phyloP scores from a whole-genome alignment of 768 basidiomycete genomes.

The Dendrothele bispora region DNA sequence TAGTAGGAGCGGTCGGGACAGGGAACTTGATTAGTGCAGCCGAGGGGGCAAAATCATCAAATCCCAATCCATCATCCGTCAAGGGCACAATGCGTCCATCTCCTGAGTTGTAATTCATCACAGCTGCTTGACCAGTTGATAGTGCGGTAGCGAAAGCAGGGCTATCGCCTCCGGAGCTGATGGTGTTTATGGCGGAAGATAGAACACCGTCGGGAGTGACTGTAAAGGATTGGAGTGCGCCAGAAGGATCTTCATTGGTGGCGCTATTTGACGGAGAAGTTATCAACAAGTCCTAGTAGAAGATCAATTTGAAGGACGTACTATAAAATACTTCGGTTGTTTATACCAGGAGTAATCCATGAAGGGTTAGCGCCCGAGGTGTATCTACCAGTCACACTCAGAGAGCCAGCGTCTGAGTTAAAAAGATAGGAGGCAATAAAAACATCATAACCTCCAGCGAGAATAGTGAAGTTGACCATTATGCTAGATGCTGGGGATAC shows the following conservation, averaged over 20 bases:
- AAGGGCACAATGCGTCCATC: conserved; percentile 36
- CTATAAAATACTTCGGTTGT: conserved; percentile 60
- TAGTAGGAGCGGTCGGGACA: conserved; percentile 30
- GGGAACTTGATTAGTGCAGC: conserved; percentile 48
- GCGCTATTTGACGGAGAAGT: too few relatives aligned
- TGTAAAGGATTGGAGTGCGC: conserved; percentile 52
- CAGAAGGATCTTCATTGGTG: conserved; percentile 49
- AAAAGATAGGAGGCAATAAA: conserved; percentile 51
- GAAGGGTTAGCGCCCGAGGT: conserved; percentile 51
- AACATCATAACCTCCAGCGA: conserved; percentile 46
- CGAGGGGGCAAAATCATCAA: conserved; percentile 32
- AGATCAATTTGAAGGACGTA: too few relatives aligned
- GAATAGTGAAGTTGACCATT: conserved; percentile 50
- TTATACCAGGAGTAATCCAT: conserved; percentile 57
- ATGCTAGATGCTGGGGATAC: too few relatives aligned
- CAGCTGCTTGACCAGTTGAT: conserved; percentile 54
- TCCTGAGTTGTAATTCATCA: conserved; percentile 48
- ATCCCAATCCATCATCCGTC: conserved; percentile 32
- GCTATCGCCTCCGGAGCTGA: conserved; percentile 44
- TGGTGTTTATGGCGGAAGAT: conserved; percentile 39
- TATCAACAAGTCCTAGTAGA: too few relatives aligned
- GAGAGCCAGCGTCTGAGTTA: conserved; percentile 43
- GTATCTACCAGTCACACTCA: conserved; percentile 44
- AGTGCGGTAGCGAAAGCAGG: conserved; percentile 53
- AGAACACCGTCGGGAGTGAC: conserved; percentile 40